A percentile compares a stretch with the other conserved stretches of the same genome.
Conservation (phyloP, 257 asterid species). For the Nyctanthes arbortristis region DNA sequence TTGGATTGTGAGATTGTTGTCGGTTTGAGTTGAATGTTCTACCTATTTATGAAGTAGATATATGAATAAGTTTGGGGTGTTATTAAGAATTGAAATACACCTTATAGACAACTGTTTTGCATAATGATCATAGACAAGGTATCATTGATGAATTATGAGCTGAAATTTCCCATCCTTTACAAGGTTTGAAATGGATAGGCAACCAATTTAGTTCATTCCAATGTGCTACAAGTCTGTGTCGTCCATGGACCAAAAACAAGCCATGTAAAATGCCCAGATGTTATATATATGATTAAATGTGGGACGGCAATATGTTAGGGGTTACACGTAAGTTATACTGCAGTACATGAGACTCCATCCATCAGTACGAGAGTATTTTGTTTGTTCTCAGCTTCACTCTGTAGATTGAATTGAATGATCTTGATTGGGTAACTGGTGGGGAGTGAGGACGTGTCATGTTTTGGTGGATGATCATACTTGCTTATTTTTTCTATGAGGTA, state of each 20-base stretch:
- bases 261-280: not conserved
- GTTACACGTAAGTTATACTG: not conserved
- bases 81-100: not conserved
- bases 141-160: not conserved
- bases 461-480: no score
- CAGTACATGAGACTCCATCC: no score
- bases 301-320: not conserved
- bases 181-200: not conserved
- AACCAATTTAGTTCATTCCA: not conserved
- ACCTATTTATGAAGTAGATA: not conserved
- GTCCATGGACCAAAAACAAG: not conserved
- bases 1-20: not conserved
- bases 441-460: no score
- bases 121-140: not conserved
- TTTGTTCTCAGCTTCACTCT: not conserved
- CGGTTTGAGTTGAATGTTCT: not conserved
- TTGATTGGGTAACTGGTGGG: not conserved
- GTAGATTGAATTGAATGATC: not conserved
- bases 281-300: not conserved
- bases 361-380: no score
- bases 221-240: not conserved
- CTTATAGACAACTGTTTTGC: not conserved
- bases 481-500: not conserved
- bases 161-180: not conserved
- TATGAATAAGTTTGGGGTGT: not conserved